Conservation (phyloP, 805 yeast species). For the Cyberlindnera mycetangii region DNA sequence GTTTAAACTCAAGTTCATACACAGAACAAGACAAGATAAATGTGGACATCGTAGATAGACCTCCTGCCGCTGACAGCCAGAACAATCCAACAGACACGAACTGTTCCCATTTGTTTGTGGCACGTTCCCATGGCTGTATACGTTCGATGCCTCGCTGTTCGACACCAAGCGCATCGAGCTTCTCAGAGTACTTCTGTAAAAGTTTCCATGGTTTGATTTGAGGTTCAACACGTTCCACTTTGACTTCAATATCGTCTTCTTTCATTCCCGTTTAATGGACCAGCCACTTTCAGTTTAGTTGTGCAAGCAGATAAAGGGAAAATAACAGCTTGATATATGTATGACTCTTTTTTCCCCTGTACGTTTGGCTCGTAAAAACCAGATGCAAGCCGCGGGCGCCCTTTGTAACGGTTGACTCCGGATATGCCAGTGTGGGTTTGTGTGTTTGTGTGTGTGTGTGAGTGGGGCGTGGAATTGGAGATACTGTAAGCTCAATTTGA, state of each 20-base stretch:
- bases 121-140: conserved; percentile 62
- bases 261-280: not conserved
- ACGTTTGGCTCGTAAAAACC: not conserved
- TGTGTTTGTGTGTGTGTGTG: not conserved
- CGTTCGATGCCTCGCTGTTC: conserved; percentile 82
- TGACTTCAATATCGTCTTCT: conserved; percentile 7
- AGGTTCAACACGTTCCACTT: conserved; percentile 8
- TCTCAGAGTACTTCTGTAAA: conserved; percentile 35
- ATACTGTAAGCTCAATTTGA: no score
- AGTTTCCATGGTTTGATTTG: conserved; percentile 24
- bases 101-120: conserved; percentile 34
- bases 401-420: not conserved
- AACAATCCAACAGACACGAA: conserved; percentile 58
- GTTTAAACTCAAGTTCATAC: conserved; percentile 65
- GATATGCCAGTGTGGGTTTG: no score
- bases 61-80: conserved; percentile 86
- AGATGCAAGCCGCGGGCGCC: not conserved
- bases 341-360: not conserved
- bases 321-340: not conserved
- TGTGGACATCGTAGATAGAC: conserved; percentile 86
- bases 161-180: conserved; percentile 57
- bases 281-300: not conserved
- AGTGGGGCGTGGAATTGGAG: no score
- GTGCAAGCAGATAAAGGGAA: not conserved
- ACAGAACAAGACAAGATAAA: conserved; percentile 72